These are phyloP conservation scores for Golubevia pallescens DNA, from an alignment of 1,284 basidiomycete species.

Conservation along the genomic window DNA sequence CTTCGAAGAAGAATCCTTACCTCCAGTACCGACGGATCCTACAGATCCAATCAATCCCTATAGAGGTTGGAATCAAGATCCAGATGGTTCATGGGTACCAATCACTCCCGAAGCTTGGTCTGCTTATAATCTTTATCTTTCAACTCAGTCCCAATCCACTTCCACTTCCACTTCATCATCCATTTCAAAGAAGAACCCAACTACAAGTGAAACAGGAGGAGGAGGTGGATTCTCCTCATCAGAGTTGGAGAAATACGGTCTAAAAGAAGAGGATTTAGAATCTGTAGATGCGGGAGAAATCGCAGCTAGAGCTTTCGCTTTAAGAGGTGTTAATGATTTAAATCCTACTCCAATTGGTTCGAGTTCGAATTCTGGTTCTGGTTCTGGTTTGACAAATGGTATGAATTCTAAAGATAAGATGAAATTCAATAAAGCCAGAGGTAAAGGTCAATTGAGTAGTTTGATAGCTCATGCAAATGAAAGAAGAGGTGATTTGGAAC, in stretches of 20 bases:
- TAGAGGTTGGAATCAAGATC: constrained; percentile 55
- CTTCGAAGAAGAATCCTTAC: constrained; percentile 15
- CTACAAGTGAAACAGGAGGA: not conserved
- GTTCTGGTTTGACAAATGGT: not conserved
- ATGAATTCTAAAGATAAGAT: constrained; percentile 17
- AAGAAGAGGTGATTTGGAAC: constrained; percentile 34
- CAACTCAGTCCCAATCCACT: not conserved
- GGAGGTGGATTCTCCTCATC: constrained; percentile 4
- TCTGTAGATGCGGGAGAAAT: constrained; percentile 34
- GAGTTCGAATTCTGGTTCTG: constrained; percentile 10
- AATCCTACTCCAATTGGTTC: constrained; percentile 19
- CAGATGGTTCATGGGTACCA: constrained; percentile 56
- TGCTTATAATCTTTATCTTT: constrained; percentile 27
- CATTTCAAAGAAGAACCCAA: constrained; percentile 1
- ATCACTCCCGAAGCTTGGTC: constrained; percentile 58
- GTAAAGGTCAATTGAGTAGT: constrained; percentile 48
- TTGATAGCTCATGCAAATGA: constrained; percentile 47
- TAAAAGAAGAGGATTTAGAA: constrained; percentile 4
- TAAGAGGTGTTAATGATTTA: constrained; percentile 21
- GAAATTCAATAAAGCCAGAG: constrained; percentile 29
- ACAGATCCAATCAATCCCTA: constrained; percentile 13
- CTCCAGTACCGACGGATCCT: not conserved
- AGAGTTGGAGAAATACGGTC: constrained; percentile 2
- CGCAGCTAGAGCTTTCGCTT: constrained; percentile 24
- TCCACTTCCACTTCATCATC: constrained; percentile 2